These are phyloP conservation scores for Circinella minor DNA, from an alignment of 371 early-diverging fungal genomes.

Conservation along the genomic window DNA sequence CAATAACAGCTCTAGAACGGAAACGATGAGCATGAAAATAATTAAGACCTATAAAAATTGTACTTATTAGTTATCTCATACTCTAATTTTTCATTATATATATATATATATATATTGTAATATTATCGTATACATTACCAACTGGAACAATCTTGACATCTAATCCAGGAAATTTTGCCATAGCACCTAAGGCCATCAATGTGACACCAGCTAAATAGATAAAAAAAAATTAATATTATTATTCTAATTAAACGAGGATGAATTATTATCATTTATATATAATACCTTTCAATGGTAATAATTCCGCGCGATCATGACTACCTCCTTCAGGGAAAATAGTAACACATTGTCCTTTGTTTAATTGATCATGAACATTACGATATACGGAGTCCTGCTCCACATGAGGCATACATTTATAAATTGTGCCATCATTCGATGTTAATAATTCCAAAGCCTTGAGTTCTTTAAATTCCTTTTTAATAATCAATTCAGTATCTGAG, in stretches of 20 bases:
- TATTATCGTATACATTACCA: slow-evolving; percentile 33
- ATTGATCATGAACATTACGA: slow-evolving; percentile 71
- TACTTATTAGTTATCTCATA: too few species aligned
- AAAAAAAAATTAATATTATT: not conserved
- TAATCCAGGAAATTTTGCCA: slow-evolving; percentile 78
- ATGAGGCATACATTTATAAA: slow-evolving; percentile 78
- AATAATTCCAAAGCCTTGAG: slow-evolving; percentile 60
- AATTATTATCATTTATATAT: not conserved
- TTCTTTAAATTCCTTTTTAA: slow-evolving; percentile 66
- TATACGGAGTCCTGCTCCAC: slow-evolving; percentile 88
- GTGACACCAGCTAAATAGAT: slow-evolving; percentile 68
- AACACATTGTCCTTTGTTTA: slow-evolving; percentile 79
- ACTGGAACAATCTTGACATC: slow-evolving; percentile 91
- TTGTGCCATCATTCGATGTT: slow-evolving; percentile 56
- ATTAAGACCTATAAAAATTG: slow-evolving; percentile 75
- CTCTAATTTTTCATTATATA: not conserved
- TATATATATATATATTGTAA: not conserved
- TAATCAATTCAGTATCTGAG: slow-evolving; percentile 75
- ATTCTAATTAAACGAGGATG: not conserved
- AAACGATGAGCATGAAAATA: slow-evolving; percentile 95
- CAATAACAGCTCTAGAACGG: slow-evolving; percentile 91
- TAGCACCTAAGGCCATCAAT: slow-evolving; percentile 89
- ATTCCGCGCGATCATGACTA: slow-evolving; percentile 89
- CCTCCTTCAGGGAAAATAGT: slow-evolving; percentile 98
- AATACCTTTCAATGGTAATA: slow-evolving; percentile 89